Percentiles rank a stretch among this genome's conserved stretches.
Conservation (phyloP, 768 basidiomycete genomes). For the Leccinum subtestaceum region DNA sequence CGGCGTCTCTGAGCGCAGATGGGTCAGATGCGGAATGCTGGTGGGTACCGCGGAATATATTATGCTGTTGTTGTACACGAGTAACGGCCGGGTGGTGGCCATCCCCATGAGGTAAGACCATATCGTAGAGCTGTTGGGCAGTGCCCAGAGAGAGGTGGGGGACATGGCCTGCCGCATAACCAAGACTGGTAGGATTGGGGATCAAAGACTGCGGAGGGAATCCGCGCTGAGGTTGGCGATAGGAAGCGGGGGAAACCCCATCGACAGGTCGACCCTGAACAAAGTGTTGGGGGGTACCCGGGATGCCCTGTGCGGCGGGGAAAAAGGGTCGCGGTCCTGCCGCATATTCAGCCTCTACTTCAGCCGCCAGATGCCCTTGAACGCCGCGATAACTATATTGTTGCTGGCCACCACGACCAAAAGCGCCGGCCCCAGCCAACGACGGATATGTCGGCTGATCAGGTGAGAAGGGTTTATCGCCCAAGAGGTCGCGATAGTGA, state of each 20-base stretch:
- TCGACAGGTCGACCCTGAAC: slow-evolving; percentile 53
- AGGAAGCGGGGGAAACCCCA: slow-evolving; percentile 44
- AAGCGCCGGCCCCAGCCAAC: slow-evolving; percentile 44
- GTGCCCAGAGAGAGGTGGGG: slow-evolving; percentile 69
- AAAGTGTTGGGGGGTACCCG: slow-evolving; percentile 44
- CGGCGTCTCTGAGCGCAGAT: slow-evolving; percentile 68
- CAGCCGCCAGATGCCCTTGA: slow-evolving; percentile 26
- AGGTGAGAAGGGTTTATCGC: slow-evolving; percentile 42
- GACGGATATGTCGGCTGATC: slow-evolving; percentile 64
- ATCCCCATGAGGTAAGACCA: slow-evolving; percentile 58
- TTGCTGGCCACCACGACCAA: slow-evolving; percentile 54
- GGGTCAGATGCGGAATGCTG: slow-evolving; percentile 86
- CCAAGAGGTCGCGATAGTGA: slow-evolving; percentile 46
- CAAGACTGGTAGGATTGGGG: slow-evolving; percentile 52
- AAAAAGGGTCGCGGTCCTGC: slow-evolving; percentile 56
- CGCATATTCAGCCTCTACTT: slow-evolving; percentile 51
- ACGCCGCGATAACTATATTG: slow-evolving; percentile 50
- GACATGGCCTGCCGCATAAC: slow-evolving; percentile 54
- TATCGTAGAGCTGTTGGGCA: slow-evolving; percentile 76
- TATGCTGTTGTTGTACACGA: slow-evolving; percentile 78
- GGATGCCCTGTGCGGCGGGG: slow-evolving; percentile 39
- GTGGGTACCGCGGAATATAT: slow-evolving; percentile 68
- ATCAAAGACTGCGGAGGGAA: slow-evolving; percentile 55
- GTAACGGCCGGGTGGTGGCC: slow-evolving; percentile 62
- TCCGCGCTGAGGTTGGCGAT: slow-evolving; percentile 61